Evolutionary conservation across 2,329 filamentous ascomycete species (phyloP), one percentile per base, ranked within the genome.

Genomic region (Colletotrichum brevisporum): DNA sequence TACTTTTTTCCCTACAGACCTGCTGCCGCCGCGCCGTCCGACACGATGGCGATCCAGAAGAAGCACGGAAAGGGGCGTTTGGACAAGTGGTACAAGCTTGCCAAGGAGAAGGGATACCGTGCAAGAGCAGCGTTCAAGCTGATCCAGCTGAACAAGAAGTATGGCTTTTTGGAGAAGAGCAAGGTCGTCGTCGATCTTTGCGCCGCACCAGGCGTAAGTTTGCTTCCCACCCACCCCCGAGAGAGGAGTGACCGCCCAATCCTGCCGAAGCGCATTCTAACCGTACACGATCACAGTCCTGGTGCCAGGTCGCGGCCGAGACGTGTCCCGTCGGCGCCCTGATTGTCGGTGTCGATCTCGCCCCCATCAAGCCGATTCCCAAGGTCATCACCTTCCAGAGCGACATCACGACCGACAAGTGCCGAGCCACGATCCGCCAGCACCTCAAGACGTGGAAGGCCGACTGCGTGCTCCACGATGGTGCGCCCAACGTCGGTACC

Each of bases 41-140:
- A 71, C 68, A 75, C 73, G 66, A 98, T 98, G 96, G 95, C 94
- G 77, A 95, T 98, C 77, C 94, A 98, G 79, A 98, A 98, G 88
- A 98, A 98, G 88, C 93, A 97, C 84, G 95, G 94, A 84, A 98
- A 98, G 85, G 95, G 95, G 82, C 95, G 95, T 89, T 88, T 98
- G 77, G 96, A 99, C 83, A 98, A 98, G 83, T 98, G 95, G 94
- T 99, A 98, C 84, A 95, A 95, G 80, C 91, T 98, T 76, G 96
- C 96, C 71, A 99, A 99, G 83, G 96, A 99, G 81, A 98, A 98
- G 82, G 96, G 96, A 71, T 99, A 98, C 79, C 89, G 96, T 77
- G 95, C 96, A 71, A 90, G 96, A 88, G 95, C 96, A 75, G 95
- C 96, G 65, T 98, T 99, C 89, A n/a, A n/a, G 84, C 84, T 99